A percentile compares a stretch with the other conserved stretches of the same genome.
Conservation (phyloP, 2,329 filamentous ascomycete species). For the Epicoccum nigrum region DNA sequence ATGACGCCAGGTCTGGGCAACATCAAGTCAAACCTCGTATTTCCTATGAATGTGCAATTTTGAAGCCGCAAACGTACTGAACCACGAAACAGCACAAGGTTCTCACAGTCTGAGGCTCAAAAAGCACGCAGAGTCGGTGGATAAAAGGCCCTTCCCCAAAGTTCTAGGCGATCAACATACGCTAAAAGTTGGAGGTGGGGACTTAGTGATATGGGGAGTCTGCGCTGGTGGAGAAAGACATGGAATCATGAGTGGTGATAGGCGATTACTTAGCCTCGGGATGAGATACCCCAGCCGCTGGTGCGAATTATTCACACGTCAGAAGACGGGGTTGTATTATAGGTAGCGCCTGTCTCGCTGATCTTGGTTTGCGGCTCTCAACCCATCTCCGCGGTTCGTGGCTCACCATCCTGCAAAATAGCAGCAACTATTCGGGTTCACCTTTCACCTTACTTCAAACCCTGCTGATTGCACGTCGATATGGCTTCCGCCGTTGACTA, state of each 20-base stretch:
- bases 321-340: constrained; percentile 8
- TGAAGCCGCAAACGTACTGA: not conserved
- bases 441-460: not conserved
- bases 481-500: constrained; percentile 35
- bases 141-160: not conserved
- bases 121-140: constrained; percentile 1
- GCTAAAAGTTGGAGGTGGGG: constrained; percentile 25
- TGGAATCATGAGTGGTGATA: constrained; percentile 11
- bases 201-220: constrained; percentile 3
- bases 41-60: not conserved
- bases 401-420: too few species aligned
- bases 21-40: not conserved
- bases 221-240: not conserved
- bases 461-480: not conserved
- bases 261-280: constrained; percentile 24
- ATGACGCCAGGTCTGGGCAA: constrained; percentile 8
- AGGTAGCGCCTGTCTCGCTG: constrained; percentile 4
- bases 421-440: too few species aligned
- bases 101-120: not conserved
- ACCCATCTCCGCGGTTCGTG: not conserved
- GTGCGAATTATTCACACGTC: constrained; percentile 7
- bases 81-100: too few species aligned
- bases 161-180: constrained; percentile 19
- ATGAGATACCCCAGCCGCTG: constrained; percentile 6
- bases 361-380: constrained; percentile 14